These are phyloP conservation scores for Penicillium pulvis DNA, from an alignment of 495 filamentous ascomycete genomes.

Conservation along the genomic window DNA sequence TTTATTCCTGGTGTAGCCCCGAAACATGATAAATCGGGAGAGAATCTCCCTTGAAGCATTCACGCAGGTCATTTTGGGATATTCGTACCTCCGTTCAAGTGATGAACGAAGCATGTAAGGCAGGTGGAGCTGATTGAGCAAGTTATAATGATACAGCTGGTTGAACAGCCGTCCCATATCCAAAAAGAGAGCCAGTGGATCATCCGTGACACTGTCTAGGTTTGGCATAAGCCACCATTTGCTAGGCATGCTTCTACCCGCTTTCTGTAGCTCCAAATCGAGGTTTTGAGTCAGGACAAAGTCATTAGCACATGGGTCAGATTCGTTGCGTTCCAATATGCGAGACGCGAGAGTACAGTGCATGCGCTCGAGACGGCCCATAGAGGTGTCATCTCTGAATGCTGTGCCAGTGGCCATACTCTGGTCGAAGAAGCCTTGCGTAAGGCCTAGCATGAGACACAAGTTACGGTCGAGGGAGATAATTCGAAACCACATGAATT, in stretches of 20 bases:
- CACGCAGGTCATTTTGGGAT: constrained; percentile 42
- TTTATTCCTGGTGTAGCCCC: constrained; percentile 27
- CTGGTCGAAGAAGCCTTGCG: constrained; percentile 37
- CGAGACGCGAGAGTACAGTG: constrained; percentile 26
- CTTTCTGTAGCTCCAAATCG: constrained; percentile 45
- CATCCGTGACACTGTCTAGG: constrained; percentile 2
- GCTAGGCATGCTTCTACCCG: constrained; percentile 30
- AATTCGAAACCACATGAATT: constrained; percentile 24
- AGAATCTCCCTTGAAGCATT: constrained; percentile 51
- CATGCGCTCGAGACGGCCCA: constrained; percentile 19
- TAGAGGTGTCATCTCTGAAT: constrained; percentile 11
- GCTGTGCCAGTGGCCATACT: constrained; percentile 23
- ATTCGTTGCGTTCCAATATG: constrained; percentile 46
- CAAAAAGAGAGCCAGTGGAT: constrained; percentile 15
- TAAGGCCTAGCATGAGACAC: constrained; percentile 50
- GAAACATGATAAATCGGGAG: constrained; percentile 42
- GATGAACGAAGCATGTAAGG: constrained; percentile 32
- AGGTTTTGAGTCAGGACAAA: constrained; percentile 33
- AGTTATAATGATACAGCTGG: constrained; percentile 47
- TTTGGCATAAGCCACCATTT: constrained; percentile 38
- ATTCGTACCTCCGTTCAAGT: constrained; percentile 23
- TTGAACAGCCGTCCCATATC: constrained; percentile 27
- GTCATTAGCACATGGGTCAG: not conserved
- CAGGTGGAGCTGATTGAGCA: constrained; percentile 33
- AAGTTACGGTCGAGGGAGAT: constrained; percentile 43